Base-by-base conservation (phyloP, 75 land plant species). In the Cunninghamia lanceolata region DNA sequence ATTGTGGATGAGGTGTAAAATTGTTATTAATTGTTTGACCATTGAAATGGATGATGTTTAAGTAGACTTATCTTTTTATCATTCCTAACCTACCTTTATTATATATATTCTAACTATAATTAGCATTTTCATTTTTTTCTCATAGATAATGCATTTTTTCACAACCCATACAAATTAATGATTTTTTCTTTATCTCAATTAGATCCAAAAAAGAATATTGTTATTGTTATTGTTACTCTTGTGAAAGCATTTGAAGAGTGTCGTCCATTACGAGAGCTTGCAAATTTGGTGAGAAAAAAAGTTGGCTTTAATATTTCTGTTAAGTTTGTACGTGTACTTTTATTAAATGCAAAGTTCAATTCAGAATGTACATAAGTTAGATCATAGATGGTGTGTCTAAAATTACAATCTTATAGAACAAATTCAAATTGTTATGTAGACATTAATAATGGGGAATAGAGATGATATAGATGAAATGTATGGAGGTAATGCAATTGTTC, bases 131-230 rank as follows among this genome's bases (percentile, higher is more conserved):
- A 38, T 77, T 28, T 77, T 77, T 77, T 77, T 43, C 7, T 9
- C 80, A 52, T 91, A 96, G 96, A 88, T 96, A 25, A 91, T 96
- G 96, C 92, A 93, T 34, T 94, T 96, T 87, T 85, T 96, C 36
- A 88, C 94, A 39, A 96, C 85, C 97, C 96, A n/a, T 94, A 94
- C 84, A 95, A 95, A 86, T 96, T 96, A 34, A 93, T 95, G 93
- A 93, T 95, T 83, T 82, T 95, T 82, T 96, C 96, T 36, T 88
- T 95, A 50, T 95, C 97, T 56, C 90, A 96, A 63, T 96, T 96
- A 42, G 97, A 95, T 88, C 94, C 97, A 17, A 95, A 95, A 85
- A 95, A 95, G 91, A 95, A 95, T 85, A 88, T 95, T 35, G 93
- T 96, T 14, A 95, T 96, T 47, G 93, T 95, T 85, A 88, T 95